Base-by-base conservation (phyloP, 2,329 filamentous ascomycete species). In the Claviceps cyperi region DNA sequence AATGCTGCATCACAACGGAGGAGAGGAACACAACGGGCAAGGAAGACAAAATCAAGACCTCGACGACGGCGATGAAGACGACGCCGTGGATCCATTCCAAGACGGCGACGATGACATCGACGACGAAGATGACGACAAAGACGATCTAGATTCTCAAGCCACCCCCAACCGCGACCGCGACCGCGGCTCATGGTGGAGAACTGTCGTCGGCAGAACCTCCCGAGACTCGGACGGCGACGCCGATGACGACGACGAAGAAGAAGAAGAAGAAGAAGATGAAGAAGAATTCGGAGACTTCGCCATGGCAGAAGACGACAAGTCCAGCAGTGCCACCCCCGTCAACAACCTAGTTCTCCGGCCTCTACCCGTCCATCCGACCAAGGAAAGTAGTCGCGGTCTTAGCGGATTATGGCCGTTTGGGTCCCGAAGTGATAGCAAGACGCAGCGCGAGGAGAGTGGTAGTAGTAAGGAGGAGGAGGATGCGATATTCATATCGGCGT, bases 251-350 rank as follows among this genome's bases (percentile, higher is more conserved):
- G 72, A 77, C 13, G 75, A 78, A 5, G 75, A 78, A 28, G 78
- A 80, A 39, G 79, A 80, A 40, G 79, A 80, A 38, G 80, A 84
- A 53, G 80, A 82, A 57, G 79, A 80, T 39, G 79, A 80, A 40
- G 80, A 84, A 54, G 80, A 82, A 57, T 78, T 84, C 66, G 81
- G 80, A 14, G 82, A 84, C 51, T 84, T 84, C 56, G 80, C 78
- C 55, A 78, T 84, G 67, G 76, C 80, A 11, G 79, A 81, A 60
- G 67, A 73, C 47, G 68, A 67, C 11, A 56, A 58, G 24, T 46
- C 24, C 9, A 49, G 49, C n/a, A 56, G 58, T 4, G 59, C 54
- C 7, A 58, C 60, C 32, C 62, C 63, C 3, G 60, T 62, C 5
- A 66, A 71, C 13, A 68, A 66, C 24, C 66, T 73, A n/a, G 67